These are phyloP conservation scores for Leccinum aurantiacum DNA, from an alignment of 768 basidiomycete genomes.

Conservation along the genomic window DNA sequence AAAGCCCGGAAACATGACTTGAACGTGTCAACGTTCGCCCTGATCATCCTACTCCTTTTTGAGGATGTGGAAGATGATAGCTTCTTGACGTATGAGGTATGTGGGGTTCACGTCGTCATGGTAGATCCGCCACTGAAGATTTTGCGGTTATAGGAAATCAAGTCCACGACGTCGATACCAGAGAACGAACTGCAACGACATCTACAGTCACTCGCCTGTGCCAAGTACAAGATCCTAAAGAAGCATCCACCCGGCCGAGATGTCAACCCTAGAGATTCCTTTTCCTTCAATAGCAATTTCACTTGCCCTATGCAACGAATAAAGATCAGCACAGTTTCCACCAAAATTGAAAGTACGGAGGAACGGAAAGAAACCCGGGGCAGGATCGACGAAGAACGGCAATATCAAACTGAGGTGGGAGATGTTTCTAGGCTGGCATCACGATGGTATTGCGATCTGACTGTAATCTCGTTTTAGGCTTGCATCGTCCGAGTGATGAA, in stretches of 20 bases:
- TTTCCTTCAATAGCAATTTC: constrained; percentile 88
- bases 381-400: constrained; percentile 89
- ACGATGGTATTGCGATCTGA: constrained; percentile 2
- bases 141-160: constrained; percentile 68
- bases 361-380: constrained; percentile 90
- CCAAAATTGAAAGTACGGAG: constrained; percentile 81
- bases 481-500: constrained; percentile 99
- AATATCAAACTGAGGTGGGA: constrained; percentile 83
- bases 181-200: constrained; percentile 85
- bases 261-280: constrained; percentile 69
- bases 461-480: constrained; percentile 56
- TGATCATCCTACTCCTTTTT: constrained; percentile 87
- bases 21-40: constrained; percentile 86
- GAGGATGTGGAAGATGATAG: constrained; percentile 68
- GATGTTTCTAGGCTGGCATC: not conserved
- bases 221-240: constrained; percentile 88
- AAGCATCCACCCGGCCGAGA: constrained; percentile 91
- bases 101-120: constrained; percentile 19
- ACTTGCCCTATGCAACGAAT: constrained; percentile 81
- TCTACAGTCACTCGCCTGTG: constrained; percentile 93
- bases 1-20: constrained; percentile 80
- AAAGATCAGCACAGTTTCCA: constrained; percentile 88
- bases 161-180: constrained; percentile 68
- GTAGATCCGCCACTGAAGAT: not conserved
- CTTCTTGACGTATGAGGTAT: constrained; percentile 72